Evolutionary conservation across 1,139 yeast species (phyloP).

Genomic region (Blastobotrys illinoisensis): DNA sequence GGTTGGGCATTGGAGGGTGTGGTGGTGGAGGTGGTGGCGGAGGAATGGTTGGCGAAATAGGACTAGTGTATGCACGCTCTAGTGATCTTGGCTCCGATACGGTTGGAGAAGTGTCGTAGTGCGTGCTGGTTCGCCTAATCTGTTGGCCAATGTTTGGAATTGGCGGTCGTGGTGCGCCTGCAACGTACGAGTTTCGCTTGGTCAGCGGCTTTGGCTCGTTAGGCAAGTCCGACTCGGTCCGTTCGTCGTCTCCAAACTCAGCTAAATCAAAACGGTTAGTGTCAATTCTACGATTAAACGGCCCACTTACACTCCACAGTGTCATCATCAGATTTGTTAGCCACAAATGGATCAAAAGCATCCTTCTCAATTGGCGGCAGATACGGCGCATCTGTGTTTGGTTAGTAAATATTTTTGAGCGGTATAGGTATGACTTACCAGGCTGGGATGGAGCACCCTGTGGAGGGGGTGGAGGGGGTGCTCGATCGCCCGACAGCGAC

Average conservation of each 20-base stretch:
- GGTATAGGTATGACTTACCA: not conserved
- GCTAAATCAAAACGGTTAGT: constrained; percentile 20
- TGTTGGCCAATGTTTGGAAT: constrained; percentile 16
- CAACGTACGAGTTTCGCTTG: constrained; percentile 22
- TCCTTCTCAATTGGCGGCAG: constrained; percentile 1
- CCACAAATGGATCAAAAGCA: not conserved
- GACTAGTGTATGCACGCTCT: constrained; percentile 6
- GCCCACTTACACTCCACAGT: not conserved
- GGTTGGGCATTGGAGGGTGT: constrained; percentile 4
- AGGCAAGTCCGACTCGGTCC: constrained; percentile 29
- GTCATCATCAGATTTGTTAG: not conserved
- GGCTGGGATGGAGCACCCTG: constrained; percentile 5
- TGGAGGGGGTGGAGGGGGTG: constrained; percentile 9
- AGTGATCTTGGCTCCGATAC: not conserved
- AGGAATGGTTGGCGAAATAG: constrained; percentile 7
- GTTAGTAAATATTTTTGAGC: not conserved
- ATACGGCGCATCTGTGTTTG: not conserved
- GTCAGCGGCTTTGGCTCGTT: constrained; percentile 5
- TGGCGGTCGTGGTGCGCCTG: constrained; percentile 28
- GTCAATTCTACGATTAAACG: not conserved
- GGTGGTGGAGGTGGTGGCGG: constrained; percentile 12
- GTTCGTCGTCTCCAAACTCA: constrained; percentile 32
- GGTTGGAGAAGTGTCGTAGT: constrained; percentile 9
- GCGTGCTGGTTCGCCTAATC: constrained; percentile 12
- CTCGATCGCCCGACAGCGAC: constrained; percentile 10